phyloP scores from a whole-genome alignment of 495 filamentous ascomycete species.

The Cryomyces minteri region DNA sequence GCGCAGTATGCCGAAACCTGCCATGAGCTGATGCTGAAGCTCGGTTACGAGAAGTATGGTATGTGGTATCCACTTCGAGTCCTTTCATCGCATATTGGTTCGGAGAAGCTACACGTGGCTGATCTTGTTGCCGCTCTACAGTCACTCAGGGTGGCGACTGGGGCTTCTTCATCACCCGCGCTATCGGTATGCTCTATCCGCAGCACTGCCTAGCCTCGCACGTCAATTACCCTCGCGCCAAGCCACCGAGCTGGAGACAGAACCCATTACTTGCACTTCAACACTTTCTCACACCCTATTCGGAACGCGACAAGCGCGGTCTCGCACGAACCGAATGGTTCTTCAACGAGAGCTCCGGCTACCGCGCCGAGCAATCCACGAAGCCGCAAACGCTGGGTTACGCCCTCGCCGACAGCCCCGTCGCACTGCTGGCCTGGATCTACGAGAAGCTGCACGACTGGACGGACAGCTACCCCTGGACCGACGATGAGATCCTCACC shows the following conservation, averaged over 20 bases:
- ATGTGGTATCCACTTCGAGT: neutral
- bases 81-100: no score
- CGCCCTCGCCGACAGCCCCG: conserved; percentile 30
- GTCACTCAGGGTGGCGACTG: conserved; percentile 33
- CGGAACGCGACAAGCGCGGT: conserved; percentile 16
- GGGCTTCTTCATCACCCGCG: conserved; percentile 26
- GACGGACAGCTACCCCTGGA: conserved; percentile 33
- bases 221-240: conserved; percentile 18
- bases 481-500: conserved; percentile 33
- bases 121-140: conserved; percentile 2
- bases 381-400: conserved; percentile 33
- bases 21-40: conserved; percentile 24
- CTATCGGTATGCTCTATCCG: conserved; percentile 24
- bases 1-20: conserved; percentile 26
- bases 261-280: conserved; percentile 19
- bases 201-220: conserved; percentile 25
- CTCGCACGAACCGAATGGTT: conserved; percentile 21
- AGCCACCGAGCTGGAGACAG: conserved; percentile 5
- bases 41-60: conserved; percentile 29
- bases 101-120: neutral
- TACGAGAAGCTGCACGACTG: conserved; percentile 34
- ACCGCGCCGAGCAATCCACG: conserved; percentile 27
- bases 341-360: conserved; percentile 20
- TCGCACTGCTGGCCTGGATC: conserved; percentile 34
- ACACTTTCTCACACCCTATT: conserved; percentile 21